Evolutionary conservation across 371 early-diverging fungal genomes (phyloP).

Genomic region (Scutellospora calospora): DNA sequence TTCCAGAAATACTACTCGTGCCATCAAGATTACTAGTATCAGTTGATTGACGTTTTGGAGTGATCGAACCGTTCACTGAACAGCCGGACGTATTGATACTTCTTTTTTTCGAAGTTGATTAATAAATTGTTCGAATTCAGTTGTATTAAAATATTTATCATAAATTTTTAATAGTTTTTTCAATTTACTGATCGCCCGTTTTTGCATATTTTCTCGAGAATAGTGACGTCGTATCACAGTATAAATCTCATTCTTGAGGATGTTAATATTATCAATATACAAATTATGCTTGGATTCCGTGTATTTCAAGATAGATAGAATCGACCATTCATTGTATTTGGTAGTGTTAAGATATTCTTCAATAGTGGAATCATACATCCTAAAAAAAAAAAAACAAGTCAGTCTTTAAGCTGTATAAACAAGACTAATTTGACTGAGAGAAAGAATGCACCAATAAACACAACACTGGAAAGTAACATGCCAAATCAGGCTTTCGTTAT

Average conservation of each 20-base stretch:
- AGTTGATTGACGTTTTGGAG: neutral
- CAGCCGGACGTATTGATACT: no score
- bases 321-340: slow-evolving; percentile 33
- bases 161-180: slow-evolving; percentile 25
- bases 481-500: slow-evolving; percentile 24
- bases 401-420: slow-evolving; percentile 37
- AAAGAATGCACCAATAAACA: slow-evolving; percentile 30
- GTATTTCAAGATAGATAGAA: slow-evolving; percentile 35
- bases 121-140: slow-evolving; percentile 34
- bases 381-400: slow-evolving; percentile 31
- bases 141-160: neutral
- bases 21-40: no score
- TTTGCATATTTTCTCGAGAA: slow-evolving; percentile 16
- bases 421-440: slow-evolving; percentile 18
- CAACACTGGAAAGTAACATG: slow-evolving; percentile 38
- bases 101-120: slow-evolving; percentile 29
- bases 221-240: neutral
- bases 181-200: slow-evolving; percentile 15
- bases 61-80: neutral
- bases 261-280: slow-evolving; percentile 33
- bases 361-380: slow-evolving; percentile 41
- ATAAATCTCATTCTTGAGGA: slow-evolving; percentile 27
- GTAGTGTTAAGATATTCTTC: slow-evolving; percentile 39
- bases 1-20: no score
- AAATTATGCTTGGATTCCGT: slow-evolving; percentile 32